These are phyloP conservation scores for Fagus sylvatica DNA, from an alignment of 306 rosid genomes.

Conservation along the genomic window DNA sequence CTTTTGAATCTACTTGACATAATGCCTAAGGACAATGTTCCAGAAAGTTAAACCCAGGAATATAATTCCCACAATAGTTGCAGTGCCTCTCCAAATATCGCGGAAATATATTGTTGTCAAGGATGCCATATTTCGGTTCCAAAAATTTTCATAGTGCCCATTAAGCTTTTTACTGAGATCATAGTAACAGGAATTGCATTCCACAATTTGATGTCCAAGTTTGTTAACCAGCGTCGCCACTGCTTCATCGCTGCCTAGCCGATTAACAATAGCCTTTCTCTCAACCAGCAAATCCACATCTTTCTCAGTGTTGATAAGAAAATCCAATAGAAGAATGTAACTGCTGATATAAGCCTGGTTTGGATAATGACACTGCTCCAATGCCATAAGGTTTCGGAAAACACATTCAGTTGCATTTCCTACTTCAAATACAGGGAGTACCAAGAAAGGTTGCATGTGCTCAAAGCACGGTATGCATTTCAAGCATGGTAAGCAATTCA, in stretches of 20 bases:
- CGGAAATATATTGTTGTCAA: conserved; percentile 50
- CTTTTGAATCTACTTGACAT: too few species aligned
- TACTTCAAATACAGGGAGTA: conserved; percentile 29
- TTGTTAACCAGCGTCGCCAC: conserved; percentile 41
- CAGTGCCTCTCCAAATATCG: conserved; percentile 64
- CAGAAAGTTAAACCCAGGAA: conserved; percentile 30
- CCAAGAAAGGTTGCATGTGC: conserved; percentile 28
- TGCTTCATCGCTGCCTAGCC: conserved; percentile 48
- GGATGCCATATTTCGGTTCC: conserved; percentile 51
- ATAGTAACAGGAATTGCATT: conserved; percentile 28
- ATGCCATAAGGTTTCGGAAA: conserved; percentile 52
- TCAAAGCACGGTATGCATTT: conserved; percentile 20
- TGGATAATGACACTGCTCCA: conserved; percentile 58
- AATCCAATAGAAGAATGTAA: conserved; percentile 40
- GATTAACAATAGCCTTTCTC: conserved; percentile 37
- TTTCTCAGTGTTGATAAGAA: conserved; percentile 40
- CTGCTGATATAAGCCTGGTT: conserved; percentile 40
- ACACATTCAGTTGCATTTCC: conserved; percentile 45
- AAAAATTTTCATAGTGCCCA: conserved; percentile 32
- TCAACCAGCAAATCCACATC: conserved; percentile 57
- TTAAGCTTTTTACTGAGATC: conserved; percentile 18
- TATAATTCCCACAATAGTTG: conserved; percentile 52
- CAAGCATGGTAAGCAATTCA: conserved; percentile 37
- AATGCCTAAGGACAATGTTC: conserved; percentile 5
- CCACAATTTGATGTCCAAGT: conserved; percentile 40